A percentile compares a stretch with the other conserved stretches of the same genome.
Conservation (phyloP, 371 early-diverging fungal genomes). For the Mortierella sp. region DNA sequence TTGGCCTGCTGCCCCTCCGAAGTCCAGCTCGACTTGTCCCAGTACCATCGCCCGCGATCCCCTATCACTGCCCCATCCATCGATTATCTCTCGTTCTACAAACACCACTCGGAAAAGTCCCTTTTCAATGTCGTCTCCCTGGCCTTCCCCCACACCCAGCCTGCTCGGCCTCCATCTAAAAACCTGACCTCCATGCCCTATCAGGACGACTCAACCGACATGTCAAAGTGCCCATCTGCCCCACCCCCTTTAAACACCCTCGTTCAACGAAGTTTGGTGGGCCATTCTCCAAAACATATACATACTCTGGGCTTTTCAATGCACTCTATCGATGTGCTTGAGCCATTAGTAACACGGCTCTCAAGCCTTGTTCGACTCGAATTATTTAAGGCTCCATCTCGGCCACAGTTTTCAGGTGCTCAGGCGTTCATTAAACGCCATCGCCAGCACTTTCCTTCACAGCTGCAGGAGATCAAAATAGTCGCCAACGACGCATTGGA, state of each 20-base stretch:
- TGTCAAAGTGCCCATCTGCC: not conserved
- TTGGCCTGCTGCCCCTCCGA: constrained; percentile 10
- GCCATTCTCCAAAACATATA: constrained; percentile 19
- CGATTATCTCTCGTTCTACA: constrained; percentile 26
- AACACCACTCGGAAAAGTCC: constrained; percentile 13
- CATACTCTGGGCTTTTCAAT: constrained; percentile 19
- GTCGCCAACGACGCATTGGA: constrained; percentile 1
- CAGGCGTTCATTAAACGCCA: constrained; percentile 15
- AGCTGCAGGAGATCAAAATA: constrained; percentile 30
- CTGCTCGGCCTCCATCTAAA: not conserved
- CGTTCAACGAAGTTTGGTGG: constrained; percentile 9
- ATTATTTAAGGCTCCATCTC: not conserved
- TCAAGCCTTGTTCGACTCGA: constrained; percentile 20
- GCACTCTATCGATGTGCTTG: constrained; percentile 7
- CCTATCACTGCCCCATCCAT: no score
- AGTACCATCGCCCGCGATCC: constrained; percentile 6
- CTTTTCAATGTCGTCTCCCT: constrained; percentile 4
- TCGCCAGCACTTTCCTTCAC: constrained; percentile 4
- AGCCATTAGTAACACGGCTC: constrained; percentile 10
- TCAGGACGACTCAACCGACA: not conserved
- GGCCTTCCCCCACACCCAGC: not conserved
- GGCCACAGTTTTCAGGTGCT: not conserved
- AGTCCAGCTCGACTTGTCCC: not conserved
- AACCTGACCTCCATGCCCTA: not conserved
- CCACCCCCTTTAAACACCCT: not conserved